phyloP scores from a whole-genome alignment of 2,329 filamentous ascomycete species.

The Colletotrichum costaricense region DNA sequence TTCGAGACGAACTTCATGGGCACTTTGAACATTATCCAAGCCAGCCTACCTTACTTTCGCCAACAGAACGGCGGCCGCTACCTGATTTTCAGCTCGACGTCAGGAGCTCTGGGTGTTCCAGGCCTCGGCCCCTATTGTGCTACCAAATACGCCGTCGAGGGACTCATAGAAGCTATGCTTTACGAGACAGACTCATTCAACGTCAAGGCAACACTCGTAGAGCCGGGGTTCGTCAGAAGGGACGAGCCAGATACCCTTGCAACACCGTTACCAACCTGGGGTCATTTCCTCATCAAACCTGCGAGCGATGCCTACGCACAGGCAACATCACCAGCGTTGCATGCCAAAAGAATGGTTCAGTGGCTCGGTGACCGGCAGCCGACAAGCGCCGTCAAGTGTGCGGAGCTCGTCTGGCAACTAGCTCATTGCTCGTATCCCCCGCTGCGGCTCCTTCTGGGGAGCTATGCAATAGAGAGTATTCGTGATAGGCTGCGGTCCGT shows the following conservation, averaged over 20 bases:
- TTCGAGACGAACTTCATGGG: slow-evolving; percentile 99
- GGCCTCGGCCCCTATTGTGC: slow-evolving; percentile 95
- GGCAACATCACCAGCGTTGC: slow-evolving; percentile 83
- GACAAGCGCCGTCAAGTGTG: slow-evolving; percentile 91
- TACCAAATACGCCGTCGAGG: slow-evolving; percentile 97
- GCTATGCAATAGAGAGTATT: slow-evolving; percentile 96
- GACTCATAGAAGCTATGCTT: slow-evolving; percentile 94
- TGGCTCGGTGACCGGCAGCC: slow-evolving; percentile 95
- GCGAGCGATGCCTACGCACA: slow-evolving; percentile 84
- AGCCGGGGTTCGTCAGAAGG: slow-evolving; percentile 87
- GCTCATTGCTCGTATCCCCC: slow-evolving; percentile 96
- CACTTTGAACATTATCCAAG: slow-evolving; percentile 91
- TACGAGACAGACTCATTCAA: slow-evolving; percentile 94
- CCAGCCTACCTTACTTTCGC: slow-evolving; percentile 88
- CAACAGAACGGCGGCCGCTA: slow-evolving; percentile 82
- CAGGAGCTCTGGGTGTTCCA: slow-evolving; percentile 91
- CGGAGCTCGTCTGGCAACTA: slow-evolving; percentile 93
- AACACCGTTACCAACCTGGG: slow-evolving; percentile 80
- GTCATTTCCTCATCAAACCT: slow-evolving; percentile 91
- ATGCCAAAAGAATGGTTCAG: slow-evolving; percentile 91
- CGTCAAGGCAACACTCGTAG: slow-evolving; percentile 92
- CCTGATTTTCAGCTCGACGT: slow-evolving; percentile 93
- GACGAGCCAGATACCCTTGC: slow-evolving; percentile 76
- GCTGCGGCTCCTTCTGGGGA: slow-evolving; percentile 85
- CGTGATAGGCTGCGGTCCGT: slow-evolving; percentile 89